Conservation (phyloP, 805 yeast genomes). For the Starmerella vaccinii region DNA sequence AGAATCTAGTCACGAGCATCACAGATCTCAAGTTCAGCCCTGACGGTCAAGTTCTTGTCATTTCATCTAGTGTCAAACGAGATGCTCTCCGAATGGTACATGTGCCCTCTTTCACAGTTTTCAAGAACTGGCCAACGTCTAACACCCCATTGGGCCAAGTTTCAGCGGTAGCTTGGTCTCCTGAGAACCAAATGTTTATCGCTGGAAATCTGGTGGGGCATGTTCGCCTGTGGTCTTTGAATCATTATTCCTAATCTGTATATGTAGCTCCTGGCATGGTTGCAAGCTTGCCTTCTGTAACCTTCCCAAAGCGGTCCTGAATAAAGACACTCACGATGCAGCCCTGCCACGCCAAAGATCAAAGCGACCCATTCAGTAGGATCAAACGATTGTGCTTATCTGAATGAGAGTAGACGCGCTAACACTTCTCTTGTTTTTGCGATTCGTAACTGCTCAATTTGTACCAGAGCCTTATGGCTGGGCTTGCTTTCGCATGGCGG, state of each 20-base stretch:
- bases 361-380: no score
- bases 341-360: neutral
- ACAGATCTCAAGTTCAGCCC: constrained; percentile 62
- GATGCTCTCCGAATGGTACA: constrained; percentile 84
- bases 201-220: constrained; percentile 87
- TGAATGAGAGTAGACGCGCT: no score
- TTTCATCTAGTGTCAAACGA: constrained; percentile 73
- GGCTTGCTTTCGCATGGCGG: constrained; percentile 19
- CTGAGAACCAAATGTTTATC: constrained; percentile 70
- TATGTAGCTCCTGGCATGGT: neutral
- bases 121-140: constrained; percentile 93
- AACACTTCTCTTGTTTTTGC: no score
- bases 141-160: constrained; percentile 95
- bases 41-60: constrained; percentile 81
- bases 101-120: constrained; percentile 75
- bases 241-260: constrained; percentile 44
- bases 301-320: neutral
- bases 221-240: constrained; percentile 78
- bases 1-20: constrained; percentile 72
- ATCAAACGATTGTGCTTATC: no score
- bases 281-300: neutral
- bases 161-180: constrained; percentile 67
- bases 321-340: neutral
- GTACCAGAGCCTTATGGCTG: constrained; percentile 23
- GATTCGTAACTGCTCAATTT: constrained; percentile 8